Evolutionary conservation across 352 stramenopile genomes (phyloP), one percentile per base, ranked within the genome.

Genomic region (Globisporangium camurandrum): DNA sequence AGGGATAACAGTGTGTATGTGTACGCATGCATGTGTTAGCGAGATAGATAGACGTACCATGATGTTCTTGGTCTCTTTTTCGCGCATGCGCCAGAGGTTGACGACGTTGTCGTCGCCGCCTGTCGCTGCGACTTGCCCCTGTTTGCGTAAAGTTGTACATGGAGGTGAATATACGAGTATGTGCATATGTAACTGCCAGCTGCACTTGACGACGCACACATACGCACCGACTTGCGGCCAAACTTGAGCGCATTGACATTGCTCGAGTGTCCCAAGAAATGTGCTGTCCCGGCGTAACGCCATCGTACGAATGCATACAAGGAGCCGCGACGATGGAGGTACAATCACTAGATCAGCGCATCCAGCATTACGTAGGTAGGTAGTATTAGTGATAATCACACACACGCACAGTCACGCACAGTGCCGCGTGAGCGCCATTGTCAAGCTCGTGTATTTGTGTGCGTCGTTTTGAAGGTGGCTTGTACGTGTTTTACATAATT

Each of bases 21-120:
- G 37, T 44, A 39, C 34, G 6, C 20, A n/a, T 2, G 12, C 17
- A 9, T 40, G 36, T 20, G 16, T 22, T 3, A 23, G 17, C 16
- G 0, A 22, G 36, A 19, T 19, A 31, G 9, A 27, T 19, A 10
- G n/a, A 17, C 47, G 27, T 19, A 92, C 81, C 76, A 90, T 88
- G 38, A 93, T 88, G 56, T 89, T 93, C 59, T 93, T 93, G 50
- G 78, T 93, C 64, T 93, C 76, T 48, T 80, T 84, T 54, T 93
- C 81, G 31, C 78, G 76, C 74, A 93, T 83, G 33, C 78, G 70
- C 81, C 81, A 93, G n/a, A 93, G 52, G 30, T 93, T 93, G 39
- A 90, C 75, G 39, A 86, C 67, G 49, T 81, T 81, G 53, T 93
- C 81, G 34, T 93, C 78, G 17, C 81, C 81, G 10, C 78, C 81